Percentiles rank a stretch among this genome's conserved stretches.
Evolutionary conservation across 2,329 filamentous ascomycete genomes (phyloP).

Genomic region (Rutstroemia sp.): DNA sequence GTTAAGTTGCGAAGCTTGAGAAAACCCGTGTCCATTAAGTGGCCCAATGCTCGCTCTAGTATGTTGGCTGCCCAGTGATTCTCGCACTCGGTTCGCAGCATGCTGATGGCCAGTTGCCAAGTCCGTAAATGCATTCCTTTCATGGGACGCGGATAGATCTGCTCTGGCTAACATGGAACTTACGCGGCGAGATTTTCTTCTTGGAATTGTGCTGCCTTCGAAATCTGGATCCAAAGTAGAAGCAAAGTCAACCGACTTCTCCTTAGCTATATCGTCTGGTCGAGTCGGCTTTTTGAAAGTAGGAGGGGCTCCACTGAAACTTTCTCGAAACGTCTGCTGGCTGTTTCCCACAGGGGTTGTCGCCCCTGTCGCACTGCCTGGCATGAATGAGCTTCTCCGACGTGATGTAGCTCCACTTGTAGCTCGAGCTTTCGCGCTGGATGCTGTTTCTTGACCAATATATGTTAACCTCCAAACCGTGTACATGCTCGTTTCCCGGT

Average conservation of each 20-base stretch:
- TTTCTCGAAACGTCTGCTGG: conserved; percentile 66
- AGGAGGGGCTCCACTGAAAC: conserved; percentile 47
- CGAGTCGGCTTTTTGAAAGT: conserved; percentile 17
- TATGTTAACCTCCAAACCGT: conserved; percentile 82
- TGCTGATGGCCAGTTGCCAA: conserved; percentile 42
- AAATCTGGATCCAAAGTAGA: conserved; percentile 66
- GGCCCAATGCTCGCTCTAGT: conserved; percentile 48
- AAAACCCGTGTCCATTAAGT: conserved; percentile 19
- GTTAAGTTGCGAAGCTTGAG: conserved; percentile 28
- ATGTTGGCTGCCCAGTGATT: conserved; percentile 66
- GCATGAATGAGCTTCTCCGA: conserved; percentile 54
- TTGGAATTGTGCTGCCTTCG: conserved; percentile 42
- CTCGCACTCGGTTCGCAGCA: conserved; percentile 36
- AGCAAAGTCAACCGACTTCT: conserved; percentile 50
- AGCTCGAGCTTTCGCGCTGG: conserved; percentile 27
- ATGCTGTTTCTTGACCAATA: conserved; percentile 55
- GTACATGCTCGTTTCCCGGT: conserved; percentile 67
- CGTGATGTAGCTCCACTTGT: conserved; percentile 36
- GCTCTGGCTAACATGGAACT: conserved; percentile 86
- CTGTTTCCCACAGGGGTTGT: conserved; percentile 59
- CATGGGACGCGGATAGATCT: conserved; percentile 79
- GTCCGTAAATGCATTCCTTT: conserved; percentile 73
- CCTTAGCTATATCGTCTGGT: conserved; percentile 18
- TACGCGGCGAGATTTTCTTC: conserved; percentile 65
- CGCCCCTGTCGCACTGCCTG: conserved; percentile 63